phyloP scores from a whole-genome alignment of 73 alveolate species.

The Paramecium pentaurelia region DNA sequence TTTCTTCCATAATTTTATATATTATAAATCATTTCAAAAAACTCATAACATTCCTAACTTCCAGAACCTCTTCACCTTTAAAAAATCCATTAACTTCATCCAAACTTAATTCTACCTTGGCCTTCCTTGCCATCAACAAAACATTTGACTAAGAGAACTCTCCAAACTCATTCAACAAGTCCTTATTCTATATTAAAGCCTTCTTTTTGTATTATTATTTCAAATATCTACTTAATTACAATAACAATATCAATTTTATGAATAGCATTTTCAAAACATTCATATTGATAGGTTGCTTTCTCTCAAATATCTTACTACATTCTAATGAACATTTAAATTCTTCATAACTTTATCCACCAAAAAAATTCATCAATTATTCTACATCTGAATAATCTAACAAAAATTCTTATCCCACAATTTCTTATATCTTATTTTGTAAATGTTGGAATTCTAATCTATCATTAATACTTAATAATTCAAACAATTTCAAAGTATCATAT shows the following conservation, averaged over 20 bases:
- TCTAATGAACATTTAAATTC: neutral
- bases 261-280: neutral
- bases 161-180: neutral
- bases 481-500: neutral
- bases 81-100: neutral
- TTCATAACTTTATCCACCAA: neutral
- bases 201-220: constrained; percentile 6
- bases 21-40: constrained; percentile 24
- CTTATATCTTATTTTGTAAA: neutral
- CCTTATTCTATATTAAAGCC: neutral
- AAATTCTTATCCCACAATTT: neutral
- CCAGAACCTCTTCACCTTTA: neutral
- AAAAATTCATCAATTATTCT: neutral
- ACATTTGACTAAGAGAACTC: neutral
- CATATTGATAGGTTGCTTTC: neutral
- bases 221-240: constrained; percentile 10
- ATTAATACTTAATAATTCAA: neutral
- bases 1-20: constrained; percentile 37
- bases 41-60: neutral
- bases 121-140: neutral
- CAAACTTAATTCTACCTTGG: neutral
- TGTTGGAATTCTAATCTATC: neutral
- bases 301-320: neutral
- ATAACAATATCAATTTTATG: neutral
- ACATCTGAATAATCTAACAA: neutral